Percentiles rank a stretch among this genome's conserved stretches.
These are phyloP conservation scores for Candida ovalis DNA, from an alignment of 805 yeast genomes.

Conservation along the genomic window DNA sequence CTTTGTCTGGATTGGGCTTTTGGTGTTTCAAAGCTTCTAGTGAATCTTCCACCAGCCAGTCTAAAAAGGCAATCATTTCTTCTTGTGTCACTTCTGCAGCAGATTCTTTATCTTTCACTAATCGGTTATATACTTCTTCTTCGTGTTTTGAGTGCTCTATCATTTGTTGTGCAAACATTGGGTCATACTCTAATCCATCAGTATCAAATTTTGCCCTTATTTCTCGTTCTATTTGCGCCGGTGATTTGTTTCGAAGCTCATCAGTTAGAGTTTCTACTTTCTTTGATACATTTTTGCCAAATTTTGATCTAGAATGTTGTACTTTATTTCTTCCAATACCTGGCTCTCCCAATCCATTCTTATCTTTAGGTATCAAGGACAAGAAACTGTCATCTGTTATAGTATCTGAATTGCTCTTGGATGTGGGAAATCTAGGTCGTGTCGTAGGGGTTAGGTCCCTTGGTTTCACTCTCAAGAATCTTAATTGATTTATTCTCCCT, in stretches of 20 bases:
- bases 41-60: slow-evolving; percentile 28
- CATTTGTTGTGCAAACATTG: slow-evolving; percentile 25
- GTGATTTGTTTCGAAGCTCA: slow-evolving; percentile 14
- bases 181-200: slow-evolving; percentile 29
- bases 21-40: slow-evolving; percentile 13
- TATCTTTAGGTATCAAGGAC: not conserved
- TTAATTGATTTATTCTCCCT: not conserved
- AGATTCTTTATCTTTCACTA: slow-evolving; percentile 11
- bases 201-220: slow-evolving; percentile 19
- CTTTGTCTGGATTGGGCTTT: slow-evolving; percentile 1
- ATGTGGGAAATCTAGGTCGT: not conserved
- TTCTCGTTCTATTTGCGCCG: slow-evolving; percentile 26
- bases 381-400: not conserved
- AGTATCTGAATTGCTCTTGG: not conserved
- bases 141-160: slow-evolving; percentile 23
- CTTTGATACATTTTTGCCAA: not conserved
- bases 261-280: not conserved
- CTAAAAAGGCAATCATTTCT: slow-evolving; percentile 22
- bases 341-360: not conserved
- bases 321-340: not conserved
- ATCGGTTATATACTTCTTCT: slow-evolving; percentile 12
- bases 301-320: not conserved
- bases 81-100: slow-evolving; percentile 15
- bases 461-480: slow-evolving; percentile 3
- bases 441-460: not conserved